Percentiles rank a stretch among this genome's conserved stretches.
These are phyloP conservation scores for Sarocladium oryzae DNA, from an alignment of 2,329 filamentous ascomycete genomes.

Conservation along the genomic window DNA sequence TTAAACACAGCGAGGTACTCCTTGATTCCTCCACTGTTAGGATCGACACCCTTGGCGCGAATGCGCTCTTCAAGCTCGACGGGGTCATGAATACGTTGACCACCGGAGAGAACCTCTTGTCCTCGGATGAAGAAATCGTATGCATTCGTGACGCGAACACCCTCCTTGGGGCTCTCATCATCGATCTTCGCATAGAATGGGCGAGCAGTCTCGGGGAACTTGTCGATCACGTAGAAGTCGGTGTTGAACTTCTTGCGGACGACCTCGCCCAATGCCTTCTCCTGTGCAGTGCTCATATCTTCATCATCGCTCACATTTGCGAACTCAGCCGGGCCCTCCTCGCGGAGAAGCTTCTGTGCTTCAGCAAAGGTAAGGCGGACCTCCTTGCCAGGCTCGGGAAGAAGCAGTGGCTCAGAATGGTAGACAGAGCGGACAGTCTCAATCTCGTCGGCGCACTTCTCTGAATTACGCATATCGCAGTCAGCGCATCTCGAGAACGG, in stretches of 20 bases:
- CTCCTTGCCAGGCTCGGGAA: conserved; percentile 68
- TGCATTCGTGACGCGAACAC: conserved; percentile 49
- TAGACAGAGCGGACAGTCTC: conserved; percentile 67
- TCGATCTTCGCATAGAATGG: conserved; percentile 92
- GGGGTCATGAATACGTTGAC: conserved; percentile 83
- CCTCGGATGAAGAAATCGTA: conserved; percentile 87
- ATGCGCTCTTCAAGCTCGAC: conserved; percentile 71
- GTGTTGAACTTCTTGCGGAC: conserved; percentile 85
- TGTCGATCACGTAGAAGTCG: conserved; percentile 95
- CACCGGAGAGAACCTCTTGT: conserved; percentile 88
- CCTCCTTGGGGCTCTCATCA: conserved; percentile 48
- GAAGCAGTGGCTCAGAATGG: conserved; percentile 69
- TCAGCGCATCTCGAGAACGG: too few relatives aligned
- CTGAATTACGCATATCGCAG: conserved; percentile 18
- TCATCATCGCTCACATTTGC: conserved; percentile 67
- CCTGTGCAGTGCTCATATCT: conserved; percentile 74
- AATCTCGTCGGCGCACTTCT: conserved; percentile 63
- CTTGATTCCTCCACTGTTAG: conserved; percentile 66
- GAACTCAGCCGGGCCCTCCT: conserved; percentile 63
- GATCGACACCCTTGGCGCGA: conserved; percentile 73
- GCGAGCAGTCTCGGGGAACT: conserved; percentile 83
- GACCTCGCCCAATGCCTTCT: conserved; percentile 82
- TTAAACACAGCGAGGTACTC: conserved; percentile 82
- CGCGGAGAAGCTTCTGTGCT: conserved; percentile 69
- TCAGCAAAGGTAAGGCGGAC: conserved; percentile 73